phyloP scores from a whole-genome alignment of 371 early-diverging fungal species.

The Mortierella sp. region DNA sequence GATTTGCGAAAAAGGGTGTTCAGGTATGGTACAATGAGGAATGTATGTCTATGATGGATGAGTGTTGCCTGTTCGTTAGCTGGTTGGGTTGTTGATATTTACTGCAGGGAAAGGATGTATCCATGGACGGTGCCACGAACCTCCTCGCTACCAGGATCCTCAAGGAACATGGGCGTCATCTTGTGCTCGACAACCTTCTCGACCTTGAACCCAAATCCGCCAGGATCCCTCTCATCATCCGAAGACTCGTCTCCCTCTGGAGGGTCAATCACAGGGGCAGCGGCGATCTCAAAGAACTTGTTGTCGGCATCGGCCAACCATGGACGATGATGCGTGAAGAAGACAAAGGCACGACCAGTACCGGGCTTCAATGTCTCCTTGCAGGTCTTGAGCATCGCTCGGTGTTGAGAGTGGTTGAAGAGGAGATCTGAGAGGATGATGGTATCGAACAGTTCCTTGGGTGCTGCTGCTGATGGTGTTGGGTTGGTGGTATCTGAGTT shows the following conservation, averaged over 20 bases:
- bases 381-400: conserved; percentile 77
- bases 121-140: conserved; percentile 91
- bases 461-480: conserved; percentile 9
- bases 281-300: conserved; percentile 85
- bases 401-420: conserved; percentile 92
- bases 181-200: conserved; percentile 78
- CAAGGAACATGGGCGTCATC: conserved; percentile 90
- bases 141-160: conserved; percentile 86
- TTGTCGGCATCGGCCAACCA: conserved; percentile 83
- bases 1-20: neutral
- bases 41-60: conserved; percentile 3
- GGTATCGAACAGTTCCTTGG: conserved; percentile 74
- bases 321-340: conserved; percentile 79
- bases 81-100: neutral
- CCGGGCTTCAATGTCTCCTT: conserved; percentile 70
- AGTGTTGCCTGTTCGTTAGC: neutral
- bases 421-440: conserved; percentile 92
- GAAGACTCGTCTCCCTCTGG: conserved; percentile 47
- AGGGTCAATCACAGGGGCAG: conserved; percentile 62
- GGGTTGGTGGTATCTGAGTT: conserved; percentile 7
- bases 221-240: conserved; percentile 64
- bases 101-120: conserved; percentile 60
- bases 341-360: conserved; percentile 74
- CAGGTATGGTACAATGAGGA: conserved; percentile 8
- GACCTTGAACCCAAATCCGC: conserved; percentile 79